Base-by-base conservation (phyloP, 208 protist species). In the Wallacemonas rigidus region DNA sequence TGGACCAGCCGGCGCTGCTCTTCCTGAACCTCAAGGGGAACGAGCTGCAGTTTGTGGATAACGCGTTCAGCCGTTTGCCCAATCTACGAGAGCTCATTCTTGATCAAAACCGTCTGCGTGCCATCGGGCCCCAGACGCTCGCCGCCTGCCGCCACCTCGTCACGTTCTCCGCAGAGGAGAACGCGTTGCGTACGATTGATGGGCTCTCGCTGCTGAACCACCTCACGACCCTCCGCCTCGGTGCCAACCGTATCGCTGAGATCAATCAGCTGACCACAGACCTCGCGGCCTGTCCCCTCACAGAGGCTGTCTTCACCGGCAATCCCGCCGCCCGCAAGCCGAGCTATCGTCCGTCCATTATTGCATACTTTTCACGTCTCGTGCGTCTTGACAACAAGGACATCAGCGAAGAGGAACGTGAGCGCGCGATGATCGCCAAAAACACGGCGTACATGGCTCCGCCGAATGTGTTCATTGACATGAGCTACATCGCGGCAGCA, bases 11-110 rank as follows among this genome's bases (percentile, higher is more conserved):
- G 1, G 63, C 65, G 26, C 81, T 97, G 6, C 74, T 89, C 45
- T 96, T 95, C 63, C 79, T 98, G 26, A 97, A 97, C 69, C 71
- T 98, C 15, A 86, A 89, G 58, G 74, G 79, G 36, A 98, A 98
- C 81, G 93, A 97, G 38, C 82, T 98, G 43, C 58, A 81, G 65
- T 79, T 78, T 17, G 47, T 98, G 48, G 92, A 95, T n/a, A 72
- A 72, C 17, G 90, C 91, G n/a, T 74, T 98, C 11, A 76, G 87
- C 35, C 53, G 73, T 38, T 71, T 97, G 9, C 74, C 76, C 0
- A 79, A 93, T 14, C 83, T 98, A n/a, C 94, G 86, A 5, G 93
- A 98, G 78, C 73, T 98, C 26, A 80, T 97, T 7, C 88, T 98
- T 40, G 92, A 97, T 71, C 87, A 94, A 67, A 98, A 98, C 82